A percentile compares a stretch with the other conserved stretches of the same genome.
These are phyloP conservation scores for Euphorbia peplus DNA, from an alignment of 345 rosid genomes.

Conservation along the genomic window DNA sequence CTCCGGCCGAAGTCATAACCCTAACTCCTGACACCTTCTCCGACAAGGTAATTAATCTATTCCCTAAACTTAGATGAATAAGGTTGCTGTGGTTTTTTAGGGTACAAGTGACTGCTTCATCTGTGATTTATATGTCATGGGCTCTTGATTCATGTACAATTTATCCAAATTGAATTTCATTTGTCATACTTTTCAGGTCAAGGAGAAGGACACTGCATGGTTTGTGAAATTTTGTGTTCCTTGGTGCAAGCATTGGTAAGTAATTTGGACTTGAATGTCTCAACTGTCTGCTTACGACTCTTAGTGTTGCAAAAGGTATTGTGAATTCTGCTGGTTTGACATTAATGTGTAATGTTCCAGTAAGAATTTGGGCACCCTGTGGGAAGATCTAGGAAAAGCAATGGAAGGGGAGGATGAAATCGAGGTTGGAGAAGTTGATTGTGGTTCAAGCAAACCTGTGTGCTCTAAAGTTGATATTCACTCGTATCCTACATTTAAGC, in stretches of 20 bases:
- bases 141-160: background rate
- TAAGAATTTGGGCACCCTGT: conserved; percentile 80
- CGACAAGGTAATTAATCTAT: conserved; percentile 62
- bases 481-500: conserved; percentile 91
- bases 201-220: conserved; percentile 97
- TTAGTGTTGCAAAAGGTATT: background rate
- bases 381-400: conserved; percentile 86
- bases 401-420: conserved; percentile 95
- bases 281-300: background rate
- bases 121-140: background rate
- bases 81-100: background rate
- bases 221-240: conserved; percentile 96
- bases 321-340: conserved; percentile 12
- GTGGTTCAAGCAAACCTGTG: conserved; percentile 64
- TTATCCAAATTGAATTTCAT: background rate
- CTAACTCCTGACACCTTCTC: conserved; percentile 87
- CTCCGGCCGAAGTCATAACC: conserved; percentile 72
- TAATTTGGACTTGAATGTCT: conserved; percentile 2
- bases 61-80: background rate
- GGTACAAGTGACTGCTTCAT: background rate
- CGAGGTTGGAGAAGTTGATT: conserved; percentile 96
- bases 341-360: conserved; percentile 37
- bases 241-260: conserved; percentile 99
- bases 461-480: conserved; percentile 87
- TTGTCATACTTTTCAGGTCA: conserved; percentile 41